phyloP scores from a whole-genome alignment of 345 rosid genomes.

The Citrus unshiu region DNA sequence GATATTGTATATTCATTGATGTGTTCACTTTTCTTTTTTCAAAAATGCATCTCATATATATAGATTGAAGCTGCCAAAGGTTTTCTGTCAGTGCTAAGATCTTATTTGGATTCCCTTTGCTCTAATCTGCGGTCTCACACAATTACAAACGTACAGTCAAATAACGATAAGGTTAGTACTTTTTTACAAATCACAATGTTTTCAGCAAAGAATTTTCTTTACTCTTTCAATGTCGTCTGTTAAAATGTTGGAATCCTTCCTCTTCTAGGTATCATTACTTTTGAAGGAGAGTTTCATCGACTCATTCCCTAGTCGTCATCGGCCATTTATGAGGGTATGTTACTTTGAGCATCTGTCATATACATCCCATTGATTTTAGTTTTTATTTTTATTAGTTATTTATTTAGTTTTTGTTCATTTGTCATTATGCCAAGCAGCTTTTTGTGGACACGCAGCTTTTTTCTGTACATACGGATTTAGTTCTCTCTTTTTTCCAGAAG shows the following conservation, averaged over 20 bases:
- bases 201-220: not conserved
- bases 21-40: not conserved
- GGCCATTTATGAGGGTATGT: constrained; percentile 85
- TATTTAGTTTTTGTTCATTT: not conserved
- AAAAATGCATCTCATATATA: not conserved
- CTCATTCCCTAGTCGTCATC: constrained; percentile 75
- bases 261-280: constrained; percentile 75
- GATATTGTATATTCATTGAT: not conserved
- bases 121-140: constrained; percentile 90
- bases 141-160: constrained; percentile 95
- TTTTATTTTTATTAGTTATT: not conserved
- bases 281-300: constrained; percentile 90
- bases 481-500: constrained; percentile 90
- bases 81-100: constrained; percentile 63
- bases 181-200: not conserved
- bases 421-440: constrained; percentile 36
- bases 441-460: constrained; percentile 94
- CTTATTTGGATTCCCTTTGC: constrained; percentile 81
- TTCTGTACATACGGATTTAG: constrained; percentile 93
- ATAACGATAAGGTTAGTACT: constrained; percentile 78
- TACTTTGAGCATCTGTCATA: not conserved
- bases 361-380: not conserved
- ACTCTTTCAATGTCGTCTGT: not conserved
- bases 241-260: constrained; percentile 5
- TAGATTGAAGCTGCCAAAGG: constrained; percentile 91